Base-by-base conservation (phyloP, 2,329 filamentous ascomycete genomes). In the Botrytis galanthina region DNA sequence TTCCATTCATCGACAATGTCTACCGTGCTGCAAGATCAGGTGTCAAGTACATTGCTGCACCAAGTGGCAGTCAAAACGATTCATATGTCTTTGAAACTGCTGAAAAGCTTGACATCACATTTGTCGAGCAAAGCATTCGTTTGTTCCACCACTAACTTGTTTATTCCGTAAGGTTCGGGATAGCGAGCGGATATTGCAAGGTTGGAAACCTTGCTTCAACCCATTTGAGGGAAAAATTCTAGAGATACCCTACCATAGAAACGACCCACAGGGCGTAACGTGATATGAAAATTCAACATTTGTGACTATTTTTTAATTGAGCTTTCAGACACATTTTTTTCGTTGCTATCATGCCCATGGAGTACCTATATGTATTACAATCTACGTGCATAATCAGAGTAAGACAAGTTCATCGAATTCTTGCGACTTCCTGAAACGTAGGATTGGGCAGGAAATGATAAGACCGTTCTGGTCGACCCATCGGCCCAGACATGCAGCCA, bases 1-100 rank as follows among this genome's bases (percentile, higher is more conserved):
- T 99, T 90, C 96, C 96, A 78, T 99, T 99, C 85, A 93, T 94
- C 80, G 96, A 99, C 87, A 99, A 99, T 80, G 92, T 99, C 77
- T 98, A 97, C 89, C 91, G 96, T 78, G 93, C 94, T 70, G 90
- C 90, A 75, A 89, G 94, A 80, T 97, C 94, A 35, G 96, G 96
- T 68, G 94, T 90, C 81, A 98, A 97, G 86, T 99, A 97, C 86
- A 93, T 98, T 80, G 95, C 96, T 72, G 95, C 95, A 57, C 96
- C 96, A 16, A 92, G 90, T 69, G 96, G 96, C 73, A 97, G 92
- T 83, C 93, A 96, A 83, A 96, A 96, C 81, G 93, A 96, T 82
- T 83, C 86, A 73, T 88, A 91, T 68, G 93, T 96, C 63, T 93
- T 97, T 79, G 91, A 94, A 82, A 97, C 95, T 18, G 94, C 95